Percentiles rank a stretch among this genome's conserved stretches.
Evolutionary conservation across 2,329 filamentous ascomycete genomes (phyloP).

Genomic region (Trichoderma afroharzianum): DNA sequence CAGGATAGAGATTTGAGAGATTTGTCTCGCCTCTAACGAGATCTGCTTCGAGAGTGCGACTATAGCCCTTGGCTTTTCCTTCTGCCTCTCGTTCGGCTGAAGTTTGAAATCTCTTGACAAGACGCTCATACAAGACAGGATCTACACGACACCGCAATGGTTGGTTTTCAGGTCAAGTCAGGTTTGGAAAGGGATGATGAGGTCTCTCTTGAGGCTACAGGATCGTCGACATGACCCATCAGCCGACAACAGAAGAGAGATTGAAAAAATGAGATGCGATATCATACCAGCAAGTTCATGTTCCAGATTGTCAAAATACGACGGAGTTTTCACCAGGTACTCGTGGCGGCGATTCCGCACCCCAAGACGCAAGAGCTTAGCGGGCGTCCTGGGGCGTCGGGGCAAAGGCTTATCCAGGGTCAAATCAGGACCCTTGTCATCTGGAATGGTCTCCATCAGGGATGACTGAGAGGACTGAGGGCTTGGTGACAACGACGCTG

Average conservation of each 20-base stretch:
- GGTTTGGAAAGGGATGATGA: neutral
- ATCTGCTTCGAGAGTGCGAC: conserved; percentile 73
- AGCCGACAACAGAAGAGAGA: neutral
- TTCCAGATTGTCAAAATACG: conserved; percentile 61
- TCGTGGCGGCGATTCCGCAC: conserved; percentile 74
- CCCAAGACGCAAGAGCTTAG: conserved; percentile 46
- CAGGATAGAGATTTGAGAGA: conserved; percentile 52
- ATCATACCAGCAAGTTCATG: conserved; percentile 51
- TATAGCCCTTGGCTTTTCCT: conserved; percentile 71
- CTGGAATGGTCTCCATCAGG: neutral
- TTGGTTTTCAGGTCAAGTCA: neutral
- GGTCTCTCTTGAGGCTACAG: neutral
- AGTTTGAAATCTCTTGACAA: conserved; percentile 74
- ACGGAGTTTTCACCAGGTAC: conserved; percentile 68
- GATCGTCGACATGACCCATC: neutral
- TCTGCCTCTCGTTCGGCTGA: conserved; percentile 70
- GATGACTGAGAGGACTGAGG: neutral
- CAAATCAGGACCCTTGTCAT: neutral
- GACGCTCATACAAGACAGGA: conserved; percentile 75
- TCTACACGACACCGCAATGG: conserved; percentile 42
- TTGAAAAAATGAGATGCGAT: neutral
- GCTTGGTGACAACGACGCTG: neutral
- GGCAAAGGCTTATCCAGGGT: conserved; percentile 40
- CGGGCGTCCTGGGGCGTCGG: conserved; percentile 41
- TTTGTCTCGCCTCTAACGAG: conserved; percentile 73